Base-by-base conservation (phyloP, 139 green algal genomes). In the Coelastrella sp. region DNA sequence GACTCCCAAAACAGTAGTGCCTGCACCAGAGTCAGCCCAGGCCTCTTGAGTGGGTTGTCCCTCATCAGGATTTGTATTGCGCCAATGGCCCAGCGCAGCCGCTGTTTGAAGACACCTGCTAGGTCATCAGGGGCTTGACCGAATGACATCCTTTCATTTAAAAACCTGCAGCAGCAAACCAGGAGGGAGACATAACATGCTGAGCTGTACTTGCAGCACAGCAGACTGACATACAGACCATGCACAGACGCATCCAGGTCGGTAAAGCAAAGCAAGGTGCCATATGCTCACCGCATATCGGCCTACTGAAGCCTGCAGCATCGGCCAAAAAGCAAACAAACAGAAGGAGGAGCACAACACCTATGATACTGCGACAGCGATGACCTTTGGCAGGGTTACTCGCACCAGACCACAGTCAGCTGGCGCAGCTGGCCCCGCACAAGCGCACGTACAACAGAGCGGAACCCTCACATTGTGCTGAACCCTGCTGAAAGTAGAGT, bases 31-130 rank as follows among this genome's bases (percentile, higher is more conserved):
- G 13, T 83, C 10, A 83, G 77, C 14, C 77, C 77, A 54, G 77
- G 77, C 77, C 14, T 23, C 5, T 54, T 16, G 13, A 83, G 77
- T 5, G 83, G 83, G 83, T 88, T 88, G 4, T 64, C 66, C 22
- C 13, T 13, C 11, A 23, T 14, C 76, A 60, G 10, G 11, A 76
- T 77, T 23, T 77, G 71, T 58, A 85, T 58, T 5, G 80, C 80
- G 17, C 80, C 80, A 58, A 88, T 88, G 61, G 83, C 83, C 83
- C 83, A 88, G 64, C 83, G 84, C 57, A 89, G 84, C 5, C 84
- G 17, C 84, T 89, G 84, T 32, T 10, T 81, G 20, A 16, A 89
- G 6, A 57, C 32, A 47, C 32, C 32, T 47, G 0, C 32, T 47
- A 47, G 32, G 32, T 89, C 84, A 11, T 81, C 71, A 73, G 84